Conservation (phyloP, 2,329 filamentous ascomycete species). For the Scedosporium apiospermum region DNA sequence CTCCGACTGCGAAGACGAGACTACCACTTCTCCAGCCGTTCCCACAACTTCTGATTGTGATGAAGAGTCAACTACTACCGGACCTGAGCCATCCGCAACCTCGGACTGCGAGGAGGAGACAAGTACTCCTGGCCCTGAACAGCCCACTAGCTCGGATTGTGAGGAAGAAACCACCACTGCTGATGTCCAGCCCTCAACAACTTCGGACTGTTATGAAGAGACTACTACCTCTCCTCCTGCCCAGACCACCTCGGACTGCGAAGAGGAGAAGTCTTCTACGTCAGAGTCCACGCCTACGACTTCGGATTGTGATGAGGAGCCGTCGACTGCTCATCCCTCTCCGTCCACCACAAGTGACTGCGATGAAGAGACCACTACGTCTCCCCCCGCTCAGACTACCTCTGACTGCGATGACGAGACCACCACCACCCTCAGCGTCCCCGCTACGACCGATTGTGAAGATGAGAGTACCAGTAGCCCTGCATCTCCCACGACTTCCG, state of each 20-base stretch:
- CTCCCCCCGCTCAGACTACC: not conserved
- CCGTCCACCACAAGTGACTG: too few relatives aligned
- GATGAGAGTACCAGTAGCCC: not conserved
- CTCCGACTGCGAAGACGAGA: not conserved
- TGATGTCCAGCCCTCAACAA: not conserved
- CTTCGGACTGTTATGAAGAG: not conserved
- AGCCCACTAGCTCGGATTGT: not conserved
- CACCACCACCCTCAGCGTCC: not conserved
- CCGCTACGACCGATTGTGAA: not conserved
- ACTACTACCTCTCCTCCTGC: not conserved
- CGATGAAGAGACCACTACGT: not conserved
- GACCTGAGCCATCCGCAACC: not conserved
- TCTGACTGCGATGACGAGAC: not conserved
- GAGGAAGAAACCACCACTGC: not conserved
- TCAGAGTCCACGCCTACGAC: not conserved
- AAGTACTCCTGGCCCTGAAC: not conserved
- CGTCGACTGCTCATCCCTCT: not conserved
- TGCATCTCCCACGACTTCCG: not conserved
- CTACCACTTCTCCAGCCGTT: not conserved
- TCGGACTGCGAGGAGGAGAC: not conserved
- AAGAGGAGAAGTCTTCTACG: not conserved
- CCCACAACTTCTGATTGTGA: not conserved
- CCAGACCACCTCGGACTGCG: not conserved
- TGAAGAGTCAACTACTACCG: not conserved
- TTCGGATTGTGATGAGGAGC: not conserved